Conservation (phyloP, 202 grass and related monocot species). For the Carex arenaria region DNA sequence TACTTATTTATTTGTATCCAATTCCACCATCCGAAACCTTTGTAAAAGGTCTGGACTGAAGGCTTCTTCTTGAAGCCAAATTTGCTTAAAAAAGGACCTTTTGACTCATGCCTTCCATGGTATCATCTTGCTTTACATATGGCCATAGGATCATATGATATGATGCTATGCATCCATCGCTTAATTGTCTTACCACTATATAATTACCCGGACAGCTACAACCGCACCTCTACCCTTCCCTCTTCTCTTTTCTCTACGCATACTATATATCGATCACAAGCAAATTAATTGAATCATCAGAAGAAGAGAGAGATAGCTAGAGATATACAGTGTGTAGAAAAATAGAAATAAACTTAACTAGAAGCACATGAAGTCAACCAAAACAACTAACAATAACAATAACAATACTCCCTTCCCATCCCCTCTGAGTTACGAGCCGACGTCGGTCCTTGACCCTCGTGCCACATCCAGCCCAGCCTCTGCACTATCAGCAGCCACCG, state of each 20-base stretch:
- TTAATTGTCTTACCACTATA: slow-evolving; percentile 11
- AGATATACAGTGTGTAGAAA: background rate
- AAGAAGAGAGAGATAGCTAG: too few relatives aligned
- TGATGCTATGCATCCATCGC: background rate
- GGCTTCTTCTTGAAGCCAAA: slow-evolving; percentile 34
- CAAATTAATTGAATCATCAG: background rate
- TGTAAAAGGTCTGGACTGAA: slow-evolving; percentile 25
- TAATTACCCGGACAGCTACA: background rate
- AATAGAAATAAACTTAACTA: background rate
- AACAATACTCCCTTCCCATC: slow-evolving; percentile 7
- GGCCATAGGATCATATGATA: background rate
- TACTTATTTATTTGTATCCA: background rate
- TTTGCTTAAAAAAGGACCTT: slow-evolving; percentile 20
- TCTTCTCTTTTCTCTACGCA: slow-evolving; percentile 11
- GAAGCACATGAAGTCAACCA: slow-evolving; percentile 40
- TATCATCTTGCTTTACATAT: slow-evolving; percentile 19
- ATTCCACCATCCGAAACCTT: slow-evolving; percentile 4
- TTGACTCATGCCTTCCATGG: slow-evolving; percentile 23
- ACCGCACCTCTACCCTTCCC: slow-evolving; percentile 23
- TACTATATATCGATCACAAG: background rate
- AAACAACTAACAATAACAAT: slow-evolving; percentile 26
- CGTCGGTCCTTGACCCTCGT: slow-evolving; percentile 46
- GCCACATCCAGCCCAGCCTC: slow-evolving; percentile 41
- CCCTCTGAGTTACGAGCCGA: slow-evolving; percentile 39
- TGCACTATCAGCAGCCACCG: background rate